phyloP scores from a whole-genome alignment of 768 basidiomycete species.

The Boletus rubescentipes region DNA sequence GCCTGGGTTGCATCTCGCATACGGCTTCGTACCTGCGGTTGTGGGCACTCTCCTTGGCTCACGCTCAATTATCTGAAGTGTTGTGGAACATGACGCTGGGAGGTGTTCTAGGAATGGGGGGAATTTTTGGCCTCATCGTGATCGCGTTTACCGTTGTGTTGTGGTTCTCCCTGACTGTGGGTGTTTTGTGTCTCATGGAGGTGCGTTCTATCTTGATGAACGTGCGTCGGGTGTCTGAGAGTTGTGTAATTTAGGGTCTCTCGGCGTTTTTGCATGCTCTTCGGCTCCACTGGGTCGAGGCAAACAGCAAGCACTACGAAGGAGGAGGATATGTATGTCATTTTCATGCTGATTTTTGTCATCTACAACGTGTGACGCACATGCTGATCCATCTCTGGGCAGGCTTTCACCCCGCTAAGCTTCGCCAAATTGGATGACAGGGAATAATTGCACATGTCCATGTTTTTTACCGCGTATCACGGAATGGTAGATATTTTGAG shows the following conservation, averaged over 20 bases:
- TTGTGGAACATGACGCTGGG: constrained; percentile 87
- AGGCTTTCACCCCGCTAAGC: constrained; percentile 51
- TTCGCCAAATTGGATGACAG: constrained; percentile 44
- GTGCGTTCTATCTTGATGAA: constrained; percentile 42
- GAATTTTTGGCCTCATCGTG: constrained; percentile 58
- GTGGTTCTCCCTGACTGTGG: constrained; percentile 81
- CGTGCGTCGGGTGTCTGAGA: constrained; percentile 17
- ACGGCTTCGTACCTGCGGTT: constrained; percentile 92
- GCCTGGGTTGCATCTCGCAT: constrained; percentile 97
- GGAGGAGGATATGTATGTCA: constrained; percentile 83
- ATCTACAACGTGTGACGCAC: constrained; percentile 24
- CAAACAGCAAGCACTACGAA: constrained; percentile 94
- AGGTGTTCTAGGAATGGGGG: constrained; percentile 55
- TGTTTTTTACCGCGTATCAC: constrained; percentile 17
- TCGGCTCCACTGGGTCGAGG: constrained; percentile 97
- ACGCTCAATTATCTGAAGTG: constrained; percentile 95
- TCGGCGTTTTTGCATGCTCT: constrained; percentile 96
- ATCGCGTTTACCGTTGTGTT: constrained; percentile 52
- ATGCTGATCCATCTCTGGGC: constrained; percentile 27
- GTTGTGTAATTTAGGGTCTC: constrained; percentile 58
- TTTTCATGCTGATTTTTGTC: constrained; percentile 12
- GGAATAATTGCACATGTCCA: constrained; percentile 25
- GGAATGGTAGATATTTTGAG: constrained; percentile 17
- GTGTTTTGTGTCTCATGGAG: constrained; percentile 93
- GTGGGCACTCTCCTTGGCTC: constrained; percentile 97